These are phyloP conservation scores for Penicillium thymicola DNA, from an alignment of 2,329 filamentous ascomycete genomes.

Conservation along the genomic window DNA sequence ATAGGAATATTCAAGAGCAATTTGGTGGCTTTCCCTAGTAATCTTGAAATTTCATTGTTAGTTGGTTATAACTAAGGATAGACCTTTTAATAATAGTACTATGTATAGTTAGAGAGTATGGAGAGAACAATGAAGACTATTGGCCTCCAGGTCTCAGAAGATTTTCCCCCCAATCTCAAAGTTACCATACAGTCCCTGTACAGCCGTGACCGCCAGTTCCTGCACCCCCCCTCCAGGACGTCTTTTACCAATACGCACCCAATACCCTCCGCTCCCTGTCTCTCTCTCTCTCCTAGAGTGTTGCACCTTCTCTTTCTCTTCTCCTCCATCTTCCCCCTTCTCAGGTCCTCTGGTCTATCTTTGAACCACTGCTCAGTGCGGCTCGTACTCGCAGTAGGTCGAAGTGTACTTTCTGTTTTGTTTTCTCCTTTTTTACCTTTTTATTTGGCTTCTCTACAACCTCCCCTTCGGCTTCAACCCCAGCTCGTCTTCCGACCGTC, in stretches of 20 bases:
- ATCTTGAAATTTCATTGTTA: background rate
- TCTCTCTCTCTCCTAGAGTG: conserved; percentile 16
- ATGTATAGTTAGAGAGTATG: background rate
- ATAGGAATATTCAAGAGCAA: background rate
- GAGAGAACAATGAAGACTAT: background rate
- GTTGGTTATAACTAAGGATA: too few species aligned
- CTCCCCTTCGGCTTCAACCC: conserved; percentile 2
- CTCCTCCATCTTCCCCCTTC: conserved; percentile 21
- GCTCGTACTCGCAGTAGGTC: conserved; percentile 33
- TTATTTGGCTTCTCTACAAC: conserved; percentile 5
- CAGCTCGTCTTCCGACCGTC: conserved; percentile 9
- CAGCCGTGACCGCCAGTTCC: conserved; percentile 10
- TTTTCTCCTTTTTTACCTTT: conserved; percentile 8
- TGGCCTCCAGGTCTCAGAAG: background rate
- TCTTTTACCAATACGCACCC: conserved; percentile 20
- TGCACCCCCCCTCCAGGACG: background rate
- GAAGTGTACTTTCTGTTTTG: conserved; percentile 21
- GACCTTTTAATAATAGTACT: background rate
- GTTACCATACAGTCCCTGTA: conserved; percentile 6
- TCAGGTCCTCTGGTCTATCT: conserved; percentile 16
- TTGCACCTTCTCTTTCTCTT: conserved; percentile 18
- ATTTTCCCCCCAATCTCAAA: conserved; percentile 4
- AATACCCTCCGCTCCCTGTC: conserved; percentile 18
- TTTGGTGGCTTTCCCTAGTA: background rate
- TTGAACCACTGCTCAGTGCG: conserved; percentile 30